Conservation (phyloP, 371 early-diverging fungal genomes). For the Basidiobolus heterosporus region DNA sequence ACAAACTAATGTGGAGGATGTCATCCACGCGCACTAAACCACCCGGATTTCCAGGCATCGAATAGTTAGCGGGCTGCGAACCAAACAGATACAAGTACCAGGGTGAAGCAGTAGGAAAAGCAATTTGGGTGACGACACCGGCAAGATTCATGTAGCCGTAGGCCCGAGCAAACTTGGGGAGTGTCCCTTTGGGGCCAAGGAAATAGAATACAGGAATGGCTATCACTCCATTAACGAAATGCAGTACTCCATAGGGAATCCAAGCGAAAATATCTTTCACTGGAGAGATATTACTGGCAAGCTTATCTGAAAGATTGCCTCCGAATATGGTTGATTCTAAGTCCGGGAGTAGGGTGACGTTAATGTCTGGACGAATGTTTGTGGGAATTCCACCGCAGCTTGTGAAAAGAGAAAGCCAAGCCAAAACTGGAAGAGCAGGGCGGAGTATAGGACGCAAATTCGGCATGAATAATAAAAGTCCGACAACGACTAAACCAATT, state of each 20-base stretch:
- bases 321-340: constrained; percentile 50
- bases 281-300: constrained; percentile 30
- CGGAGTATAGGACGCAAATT: constrained; percentile 20
- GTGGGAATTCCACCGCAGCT: constrained; percentile 44
- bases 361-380: constrained; percentile 36
- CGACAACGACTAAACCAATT: constrained; percentile 1
- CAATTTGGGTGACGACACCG: constrained; percentile 47
- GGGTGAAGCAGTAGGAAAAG: constrained; percentile 56
- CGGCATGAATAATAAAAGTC: constrained; percentile 11
- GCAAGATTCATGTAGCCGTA: constrained; percentile 53
- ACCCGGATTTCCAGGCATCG: constrained; percentile 53
- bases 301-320: constrained; percentile 41
- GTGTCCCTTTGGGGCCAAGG: constrained; percentile 30
- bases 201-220: constrained; percentile 25
- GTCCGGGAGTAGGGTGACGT: constrained; percentile 44
- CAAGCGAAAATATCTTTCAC: constrained; percentile 44
- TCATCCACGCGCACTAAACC: constrained; percentile 51
- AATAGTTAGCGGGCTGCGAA: constrained; percentile 32
- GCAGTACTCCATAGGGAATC: constrained; percentile 54
- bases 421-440: constrained; percentile 36
- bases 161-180: constrained; percentile 32
- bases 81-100: constrained; percentile 5
- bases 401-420: constrained; percentile 43
- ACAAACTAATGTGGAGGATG: constrained; percentile 41
- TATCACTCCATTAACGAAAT: constrained; percentile 16